These are phyloP conservation scores for Melastoma candidum DNA, from an alignment of 441 rosid species.

Conservation along the genomic window DNA sequence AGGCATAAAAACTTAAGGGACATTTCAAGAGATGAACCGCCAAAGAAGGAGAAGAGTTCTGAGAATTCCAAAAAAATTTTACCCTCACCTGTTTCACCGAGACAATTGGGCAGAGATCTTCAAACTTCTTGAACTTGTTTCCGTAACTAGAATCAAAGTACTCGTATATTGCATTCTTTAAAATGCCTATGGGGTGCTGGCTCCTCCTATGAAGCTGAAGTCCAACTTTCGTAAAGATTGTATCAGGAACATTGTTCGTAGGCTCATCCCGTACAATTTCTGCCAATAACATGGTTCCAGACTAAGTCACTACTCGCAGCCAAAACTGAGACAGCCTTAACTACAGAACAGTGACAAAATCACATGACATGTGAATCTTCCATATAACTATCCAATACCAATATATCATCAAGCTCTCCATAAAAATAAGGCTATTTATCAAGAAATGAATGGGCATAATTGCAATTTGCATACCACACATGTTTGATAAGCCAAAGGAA, in stretches of 20 bases:
- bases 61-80: not conserved
- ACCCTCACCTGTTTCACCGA: conserved; percentile 60
- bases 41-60: too few relatives aligned
- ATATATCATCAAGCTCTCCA: too few relatives aligned
- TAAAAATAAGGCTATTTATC: too few relatives aligned
- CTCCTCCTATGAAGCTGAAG: conserved; percentile 72
- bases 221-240: conserved; percentile 76
- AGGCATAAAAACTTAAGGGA: too few relatives aligned
- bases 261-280: conserved; percentile 94
- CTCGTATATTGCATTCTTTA: conserved; percentile 72
- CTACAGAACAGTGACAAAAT: not conserved
- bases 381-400: too few relatives aligned
- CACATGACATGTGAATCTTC: too few relatives aligned
- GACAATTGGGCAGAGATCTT: conserved; percentile 84
- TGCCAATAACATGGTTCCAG: conserved; percentile 19
- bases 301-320: conserved; percentile 8
- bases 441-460: too few relatives aligned
- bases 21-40: too few relatives aligned
- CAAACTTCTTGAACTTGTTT: conserved; percentile 60
- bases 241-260: conserved; percentile 83
- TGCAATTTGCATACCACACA: too few relatives aligned
- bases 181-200: conserved; percentile 78
- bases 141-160: conserved; percentile 71
- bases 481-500: too few relatives aligned
- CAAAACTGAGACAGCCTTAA: not conserved